Base-by-base conservation (phyloP, 495 filamentous ascomycete genomes). In the Collariella sp. region DNA sequence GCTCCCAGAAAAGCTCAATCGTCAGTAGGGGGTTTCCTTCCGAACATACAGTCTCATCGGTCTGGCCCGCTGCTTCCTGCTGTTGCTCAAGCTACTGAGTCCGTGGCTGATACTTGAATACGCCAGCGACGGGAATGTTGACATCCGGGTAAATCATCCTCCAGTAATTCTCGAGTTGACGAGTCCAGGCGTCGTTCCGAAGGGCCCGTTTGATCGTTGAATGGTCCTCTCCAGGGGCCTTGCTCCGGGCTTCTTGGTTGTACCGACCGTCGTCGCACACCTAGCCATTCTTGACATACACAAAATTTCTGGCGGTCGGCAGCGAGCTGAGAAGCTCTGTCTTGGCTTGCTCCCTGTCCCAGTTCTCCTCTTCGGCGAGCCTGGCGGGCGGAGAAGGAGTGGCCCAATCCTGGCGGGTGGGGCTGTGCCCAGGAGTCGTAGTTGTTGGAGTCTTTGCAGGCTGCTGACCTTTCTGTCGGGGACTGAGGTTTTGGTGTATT, bases 121-220 rank as follows among this genome's bases (percentile, higher is more conserved):
- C 34, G 7, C 72, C 71, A 23, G 72, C 73, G 0, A 64, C 40
- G 5, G 66, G 62, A 5, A 68, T 29, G 48, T 52, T 47, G 13
- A 50, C 31, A 6, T 48, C 19, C 11, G 48, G 49, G 0, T 46
- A 35, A 23, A 69, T 52, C 4, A 54, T 45, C 23, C 29, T 5
- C 24, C 62, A 71, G 54, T 68, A 71, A 2, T 1, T 2, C 1
- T 29, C 9, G 12, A 62, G 46, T 23, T 40, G 35, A 0, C n/a
- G 20, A 1, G 60, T 62, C 10, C n/a, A 41, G 16, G 43, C 58
- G 5, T 53, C 51, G 1, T 48, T 40, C 2, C 43, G 26, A 2
- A 5, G 19, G 1, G 63, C 67, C 7, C 53, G 46, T 6, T 11
- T 2, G n/a, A 68, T 57, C 29, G 60, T 64, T 3, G 65, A 62